phyloP scores from a whole-genome alignment of 177 flowering plant genomes.

The Vitis hybrid region DNA sequence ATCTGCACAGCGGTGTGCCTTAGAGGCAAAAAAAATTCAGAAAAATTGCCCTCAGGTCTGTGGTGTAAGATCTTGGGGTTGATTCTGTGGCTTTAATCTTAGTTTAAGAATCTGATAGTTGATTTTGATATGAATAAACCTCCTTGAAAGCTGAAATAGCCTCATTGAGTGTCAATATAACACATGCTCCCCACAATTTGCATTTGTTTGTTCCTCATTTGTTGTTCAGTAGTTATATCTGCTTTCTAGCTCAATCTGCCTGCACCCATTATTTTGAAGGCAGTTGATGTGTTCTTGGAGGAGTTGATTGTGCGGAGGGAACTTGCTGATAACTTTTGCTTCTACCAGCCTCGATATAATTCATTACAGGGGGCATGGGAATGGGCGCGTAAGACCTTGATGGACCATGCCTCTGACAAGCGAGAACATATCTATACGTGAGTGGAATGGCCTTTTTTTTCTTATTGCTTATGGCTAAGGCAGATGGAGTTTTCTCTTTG shows the following conservation, averaged over 20 bases:
- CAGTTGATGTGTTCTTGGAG: constrained; percentile 84
- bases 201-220: neutral
- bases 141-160: no score
- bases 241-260: neutral
- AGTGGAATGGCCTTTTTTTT: constrained; percentile 22
- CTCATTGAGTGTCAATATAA: no score
- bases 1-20: constrained; percentile 87
- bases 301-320: constrained; percentile 92
- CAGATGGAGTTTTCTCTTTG: neutral
- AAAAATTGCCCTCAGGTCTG: constrained; percentile 69
- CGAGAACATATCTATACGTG: constrained; percentile 86
- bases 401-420: constrained; percentile 85
- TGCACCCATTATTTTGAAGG: constrained; percentile 39
- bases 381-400: constrained; percentile 86
- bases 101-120: no score
- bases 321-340: constrained; percentile 96
- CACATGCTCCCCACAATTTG: no score
- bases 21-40: constrained; percentile 67
- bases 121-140: no score
- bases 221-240: constrained; percentile 3
- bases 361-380: constrained; percentile 92
- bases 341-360: constrained; percentile 86
- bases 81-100: no score
- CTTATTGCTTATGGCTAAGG: neutral
- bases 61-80: constrained; percentile 6